A percentile compares a stretch with the other conserved stretches of the same genome.
Evolutionary conservation across 371 early-diverging fungal genomes (phyloP).

Genomic region (Actinomucor elegans): DNA sequence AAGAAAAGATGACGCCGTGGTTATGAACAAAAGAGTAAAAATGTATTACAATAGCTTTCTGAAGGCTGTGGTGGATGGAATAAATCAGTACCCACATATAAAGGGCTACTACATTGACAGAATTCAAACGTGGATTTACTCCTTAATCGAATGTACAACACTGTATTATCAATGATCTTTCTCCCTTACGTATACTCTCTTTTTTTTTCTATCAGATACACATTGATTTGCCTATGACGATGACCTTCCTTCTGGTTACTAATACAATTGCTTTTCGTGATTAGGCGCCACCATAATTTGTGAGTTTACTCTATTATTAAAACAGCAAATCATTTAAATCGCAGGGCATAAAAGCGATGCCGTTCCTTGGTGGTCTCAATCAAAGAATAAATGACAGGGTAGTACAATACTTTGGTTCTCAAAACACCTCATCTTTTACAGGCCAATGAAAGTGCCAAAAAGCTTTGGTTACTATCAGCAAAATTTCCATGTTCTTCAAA

Average conservation of each 20-base stretch:
- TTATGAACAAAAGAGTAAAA: too few species aligned
- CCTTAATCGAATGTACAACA: too few species aligned
- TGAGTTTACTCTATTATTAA: slow-evolving; percentile 10
- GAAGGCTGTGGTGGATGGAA: too few species aligned
- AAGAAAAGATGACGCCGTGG: too few species aligned
- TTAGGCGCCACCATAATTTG: slow-evolving; percentile 11
- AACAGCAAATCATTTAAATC: background rate
- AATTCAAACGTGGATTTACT: too few species aligned
- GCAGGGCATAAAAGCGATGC: slow-evolving; percentile 19
- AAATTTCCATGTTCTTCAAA: slow-evolving; percentile 26
- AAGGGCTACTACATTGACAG: too few species aligned
- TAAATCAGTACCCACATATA: too few species aligned
- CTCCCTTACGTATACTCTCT: too few species aligned
- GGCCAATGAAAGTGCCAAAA: slow-evolving; percentile 20
- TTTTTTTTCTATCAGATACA: too few species aligned
- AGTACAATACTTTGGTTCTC: slow-evolving; percentile 9
- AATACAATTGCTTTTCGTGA: slow-evolving; percentile 12
- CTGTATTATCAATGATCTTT: too few species aligned
- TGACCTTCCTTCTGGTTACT: background rate
- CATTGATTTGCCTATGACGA: too few species aligned
- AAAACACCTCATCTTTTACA: slow-evolving; percentile 13
- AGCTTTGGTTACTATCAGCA: slow-evolving; percentile 22
- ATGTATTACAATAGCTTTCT: too few species aligned
- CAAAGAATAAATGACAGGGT: slow-evolving; percentile 18
- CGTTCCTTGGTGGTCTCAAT: slow-evolving; percentile 18